Percentiles rank a stretch among this genome's conserved stretches.
These are phyloP conservation scores for Pinus tabuliformis DNA, from an alignment of 75 land plant genomes.

Conservation along the genomic window DNA sequence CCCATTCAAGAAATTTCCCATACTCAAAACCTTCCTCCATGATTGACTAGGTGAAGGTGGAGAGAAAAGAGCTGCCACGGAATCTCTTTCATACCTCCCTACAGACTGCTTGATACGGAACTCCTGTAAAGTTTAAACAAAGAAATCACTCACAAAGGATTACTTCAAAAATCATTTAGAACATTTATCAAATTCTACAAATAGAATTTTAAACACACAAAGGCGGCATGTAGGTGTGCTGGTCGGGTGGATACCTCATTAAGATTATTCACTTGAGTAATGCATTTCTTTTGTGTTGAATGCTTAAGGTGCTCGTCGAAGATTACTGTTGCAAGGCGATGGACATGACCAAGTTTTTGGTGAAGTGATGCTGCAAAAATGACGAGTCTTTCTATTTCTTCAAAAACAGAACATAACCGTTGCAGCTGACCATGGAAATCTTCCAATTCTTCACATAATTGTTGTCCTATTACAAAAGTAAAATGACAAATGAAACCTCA, in stretches of 20 bases:
- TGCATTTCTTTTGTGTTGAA: conserved; percentile 43
- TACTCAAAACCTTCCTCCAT: conserved; percentile 83
- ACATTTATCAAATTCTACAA: neutral
- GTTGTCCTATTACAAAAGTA: conserved; percentile 31
- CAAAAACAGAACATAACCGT: conserved; percentile 65
- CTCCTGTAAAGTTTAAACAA: conserved; percentile 22
- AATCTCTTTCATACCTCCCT: conserved; percentile 60
- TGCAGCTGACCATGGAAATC: conserved; percentile 62
- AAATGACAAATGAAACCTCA: neutral
- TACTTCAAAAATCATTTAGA: neutral
- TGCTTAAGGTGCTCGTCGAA: conserved; percentile 45
- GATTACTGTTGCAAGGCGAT: conserved; percentile 60
- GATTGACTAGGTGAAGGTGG: conserved; percentile 68
- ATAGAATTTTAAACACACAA: neutral
- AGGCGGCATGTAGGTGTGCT: neutral
- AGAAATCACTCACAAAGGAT: neutral
- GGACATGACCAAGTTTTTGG: conserved; percentile 57
- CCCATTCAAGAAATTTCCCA: conserved; percentile 98
- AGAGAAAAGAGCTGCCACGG: conserved; percentile 63
- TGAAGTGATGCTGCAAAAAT: conserved; percentile 81
- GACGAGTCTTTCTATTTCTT: conserved; percentile 67
- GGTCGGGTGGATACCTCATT: conserved; percentile 36
- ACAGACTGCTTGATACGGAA: conserved; percentile 37
- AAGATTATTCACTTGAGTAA: conserved; percentile 7
- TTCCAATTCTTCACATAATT: conserved; percentile 22